phyloP scores from a whole-genome alignment of 169 alveolate genomes.

The Cryptosporidium canis region DNA sequence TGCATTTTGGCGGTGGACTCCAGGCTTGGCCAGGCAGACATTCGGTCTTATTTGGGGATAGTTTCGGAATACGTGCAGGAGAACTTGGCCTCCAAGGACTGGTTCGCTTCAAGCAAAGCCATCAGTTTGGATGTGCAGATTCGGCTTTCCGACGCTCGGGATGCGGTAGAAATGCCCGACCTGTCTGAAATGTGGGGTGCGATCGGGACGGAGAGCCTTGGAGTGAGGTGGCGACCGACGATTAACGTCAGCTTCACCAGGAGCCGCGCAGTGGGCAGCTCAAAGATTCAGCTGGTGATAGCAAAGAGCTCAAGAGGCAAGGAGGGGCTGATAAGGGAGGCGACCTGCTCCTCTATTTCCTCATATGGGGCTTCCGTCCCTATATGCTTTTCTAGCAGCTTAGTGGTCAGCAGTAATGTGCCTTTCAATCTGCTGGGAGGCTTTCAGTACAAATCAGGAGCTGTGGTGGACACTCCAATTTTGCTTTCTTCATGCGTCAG shows the following conservation, averaged over 20 bases:
- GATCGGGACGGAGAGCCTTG: neutral
- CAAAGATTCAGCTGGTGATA: neutral
- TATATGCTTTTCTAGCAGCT: slow-evolving; percentile 32
- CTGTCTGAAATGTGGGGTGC: slow-evolving; percentile 5
- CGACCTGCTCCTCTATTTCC: slow-evolving; percentile 18
- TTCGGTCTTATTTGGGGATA: neutral
- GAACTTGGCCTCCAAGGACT: neutral
- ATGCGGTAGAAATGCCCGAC: neutral
- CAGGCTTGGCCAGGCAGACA: neutral
- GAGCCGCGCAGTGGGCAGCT: neutral
- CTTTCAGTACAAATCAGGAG: slow-evolving; percentile 3
- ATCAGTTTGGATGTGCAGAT: neutral
- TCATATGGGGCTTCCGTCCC: slow-evolving; percentile 61
- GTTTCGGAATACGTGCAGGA: neutral
- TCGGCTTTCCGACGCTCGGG: neutral
- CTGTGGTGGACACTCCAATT: neutral
- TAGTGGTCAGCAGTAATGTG: neutral
- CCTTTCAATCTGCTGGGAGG: neutral
- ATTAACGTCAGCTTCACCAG: neutral
- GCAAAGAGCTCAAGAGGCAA: neutral
- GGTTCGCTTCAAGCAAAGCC: slow-evolving; percentile 46
- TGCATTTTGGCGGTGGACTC: neutral
- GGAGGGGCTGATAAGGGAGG: neutral
- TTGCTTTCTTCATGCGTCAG: slow-evolving; percentile 14
- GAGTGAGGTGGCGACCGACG: slow-evolving; percentile 15